Evolutionary conservation across 2,329 filamentous ascomycete genomes (phyloP).

Genomic region (Hymenoscyphus albidus): DNA sequence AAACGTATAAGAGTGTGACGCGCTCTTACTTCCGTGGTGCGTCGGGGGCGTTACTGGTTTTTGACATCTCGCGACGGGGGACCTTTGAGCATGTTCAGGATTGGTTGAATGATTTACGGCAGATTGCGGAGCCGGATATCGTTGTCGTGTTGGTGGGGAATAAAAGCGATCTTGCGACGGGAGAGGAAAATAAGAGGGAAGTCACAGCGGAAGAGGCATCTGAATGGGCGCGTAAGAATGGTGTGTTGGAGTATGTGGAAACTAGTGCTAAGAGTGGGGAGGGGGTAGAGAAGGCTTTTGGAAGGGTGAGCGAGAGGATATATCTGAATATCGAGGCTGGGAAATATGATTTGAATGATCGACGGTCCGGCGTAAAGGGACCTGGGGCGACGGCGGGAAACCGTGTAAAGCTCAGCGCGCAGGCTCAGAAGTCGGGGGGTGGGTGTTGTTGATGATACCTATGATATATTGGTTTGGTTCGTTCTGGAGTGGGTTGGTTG

Average conservation of each 20-base stretch:
- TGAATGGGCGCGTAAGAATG: constrained; percentile 82
- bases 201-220: constrained; percentile 81
- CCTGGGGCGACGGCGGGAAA: constrained; percentile 42
- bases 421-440: constrained; percentile 24
- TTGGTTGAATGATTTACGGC: constrained; percentile 90
- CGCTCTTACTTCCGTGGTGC: constrained; percentile 71
- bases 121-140: constrained; percentile 94
- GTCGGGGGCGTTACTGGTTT: constrained; percentile 77
- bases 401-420: constrained; percentile 42
- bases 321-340: constrained; percentile 96
- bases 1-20: constrained; percentile 96
- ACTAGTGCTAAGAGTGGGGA: constrained; percentile 94
- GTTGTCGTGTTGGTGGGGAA: constrained; percentile 94
- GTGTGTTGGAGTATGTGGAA: constrained; percentile 90
- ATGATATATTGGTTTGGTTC: not conserved
- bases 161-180: constrained; percentile 74
- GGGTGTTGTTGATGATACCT: constrained; percentile 27
- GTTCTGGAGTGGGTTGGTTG: not conserved
- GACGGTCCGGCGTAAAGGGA: constrained; percentile 86
- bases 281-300: constrained; percentile 88
- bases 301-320: constrained; percentile 91
- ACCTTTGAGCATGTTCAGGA: constrained; percentile 87
- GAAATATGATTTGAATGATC: constrained; percentile 84
- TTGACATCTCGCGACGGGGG: constrained; percentile 81
- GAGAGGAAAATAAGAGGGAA: constrained; percentile 63